Evolutionary conservation across 805 yeast genomes (phyloP), one percentile per base, ranked within the genome.

Genomic region (Scheffersomyces amazonensis): DNA sequence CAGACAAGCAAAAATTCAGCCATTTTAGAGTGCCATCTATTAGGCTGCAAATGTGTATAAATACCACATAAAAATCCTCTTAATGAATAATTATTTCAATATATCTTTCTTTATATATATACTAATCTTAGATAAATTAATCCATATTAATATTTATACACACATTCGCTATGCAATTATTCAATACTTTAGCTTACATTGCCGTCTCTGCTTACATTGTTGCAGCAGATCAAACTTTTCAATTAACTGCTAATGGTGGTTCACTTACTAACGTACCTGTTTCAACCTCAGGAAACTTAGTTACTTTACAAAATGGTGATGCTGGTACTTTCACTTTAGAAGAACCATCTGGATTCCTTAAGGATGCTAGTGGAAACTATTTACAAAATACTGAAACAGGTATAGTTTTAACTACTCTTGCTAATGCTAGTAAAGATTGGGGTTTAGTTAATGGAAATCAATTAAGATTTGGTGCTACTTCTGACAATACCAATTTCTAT

Each of bases 221-320:
- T 37, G 43, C 47, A 27, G 67, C 66, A 34, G 67, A 62, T 53
- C 56, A 57, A 41, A 42, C 56, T 32, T 55, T 60, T 50, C 36
- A 45, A 31, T 53, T 62, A 35, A 39, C 50, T 24, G 66, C 66
- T 20, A 18, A 30, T n/a, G 66, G 66, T 44, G 47, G 34, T 15
- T 40, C 42, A 31, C 44, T 58, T 44, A n/a, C n/a, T n/a, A 40
- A 49, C 38, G 32, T 44, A 28, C 42, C 49, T 15, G 61, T 60
- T 29, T 43, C 49, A 22, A 28, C 36, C 24, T 31, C 30, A 32
- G 45, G 35, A 34, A 32, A 47, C 39, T 43, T 43, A 15, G 43
- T 56, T 16, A 48, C 42, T 16, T 42, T 52, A 34, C 32, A 37
- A 6, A 44, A 35, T 19, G 56, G 53, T 33, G 21, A 28, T 7